Base-by-base conservation (phyloP, 805 yeast species). In the Pichia exigua region DNA sequence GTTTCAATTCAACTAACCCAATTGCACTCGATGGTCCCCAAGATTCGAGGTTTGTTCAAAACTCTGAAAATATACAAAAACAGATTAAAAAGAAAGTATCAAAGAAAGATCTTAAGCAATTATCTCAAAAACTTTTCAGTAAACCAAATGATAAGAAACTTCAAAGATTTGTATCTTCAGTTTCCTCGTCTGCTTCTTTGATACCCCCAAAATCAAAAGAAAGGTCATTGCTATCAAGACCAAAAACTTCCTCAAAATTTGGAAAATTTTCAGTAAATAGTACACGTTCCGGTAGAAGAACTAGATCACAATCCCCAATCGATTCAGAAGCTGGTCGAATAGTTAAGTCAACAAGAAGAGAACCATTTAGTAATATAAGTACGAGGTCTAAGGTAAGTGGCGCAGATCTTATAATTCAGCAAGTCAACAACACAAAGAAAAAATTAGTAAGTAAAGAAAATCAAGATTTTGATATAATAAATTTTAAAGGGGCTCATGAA, bases 11-110 rank as follows among this genome's bases (percentile, higher is more conserved):
- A 42, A 38, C 38, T n/a, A 32, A 42, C 38, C 46, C 49, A 3
- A 45, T 46, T 18, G 44, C 18, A 5, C 38, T 46, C 24, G 49
- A 42, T n/a, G 48, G 42, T 18, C 44, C 46, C 11, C 42, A 42
- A 15, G 30, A 35, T 35, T n/a, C 39, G 17, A 35, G 39, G 11
- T 40, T 22, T 27, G 26, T 15, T 7, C 30, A 22, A 42, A 43
- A 26, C 5, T 17, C 35, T 7, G 39, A 35, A 35, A n/a, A 17
- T 17, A 35, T 35, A 15, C 39, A 35, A 35, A 35, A 35, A 35
- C 11, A 9, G 7, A n/a, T 5, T n/a, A 35, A 35, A 4, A 11
- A 5, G 17, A 35, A n/a, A n/a, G 18, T n/a, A n/a, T 35, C 39
- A 6, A 35, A 35, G 12, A 17, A 17, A 8, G 39, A 35, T n/a